These are phyloP conservation scores for Heteromeles arbutifolia DNA, from an alignment of 306 rosid genomes.

Conservation along the genomic window DNA sequence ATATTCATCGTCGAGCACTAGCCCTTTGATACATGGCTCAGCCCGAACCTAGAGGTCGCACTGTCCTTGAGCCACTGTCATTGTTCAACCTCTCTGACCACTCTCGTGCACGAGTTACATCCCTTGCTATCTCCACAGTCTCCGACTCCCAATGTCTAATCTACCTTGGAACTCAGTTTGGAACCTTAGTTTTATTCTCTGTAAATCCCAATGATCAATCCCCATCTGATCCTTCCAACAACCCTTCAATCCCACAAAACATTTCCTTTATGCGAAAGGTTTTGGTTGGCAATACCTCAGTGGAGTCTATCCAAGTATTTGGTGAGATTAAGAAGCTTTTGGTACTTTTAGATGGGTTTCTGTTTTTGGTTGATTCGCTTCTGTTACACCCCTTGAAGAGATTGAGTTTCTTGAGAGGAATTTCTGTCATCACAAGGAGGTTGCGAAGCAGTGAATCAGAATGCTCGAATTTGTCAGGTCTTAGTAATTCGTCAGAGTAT, in stretches of 20 bases:
- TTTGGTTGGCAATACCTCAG: conserved; percentile 43
- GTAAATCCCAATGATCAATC: conserved; percentile 17
- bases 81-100: conserved; percentile 51
- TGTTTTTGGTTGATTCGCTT: conserved; percentile 56
- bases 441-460: conserved; percentile 46
- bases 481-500: conserved; percentile 19
- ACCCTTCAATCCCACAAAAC: conserved; percentile 24
- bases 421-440: conserved; percentile 50
- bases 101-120: conserved; percentile 48
- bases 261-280: conserved; percentile 42
- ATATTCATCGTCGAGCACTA: background rate
- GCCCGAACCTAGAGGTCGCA: conserved; percentile 46
- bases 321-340: conserved; percentile 48
- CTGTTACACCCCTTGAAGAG: conserved; percentile 43
- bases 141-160: conserved; percentile 42
- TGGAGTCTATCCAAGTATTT: conserved; percentile 44
- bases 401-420: conserved; percentile 54
- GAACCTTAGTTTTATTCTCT: conserved; percentile 58
- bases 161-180: conserved; percentile 66
- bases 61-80: conserved; percentile 65
- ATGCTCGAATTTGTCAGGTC: conserved; percentile 28
- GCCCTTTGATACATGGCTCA: conserved; percentile 35
- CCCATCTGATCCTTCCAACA: conserved; percentile 10
- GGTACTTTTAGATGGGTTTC: conserved; percentile 59
- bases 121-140: conserved; percentile 42